A percentile compares a stretch with the other conserved stretches of the same genome.
Evolutionary conservation across 495 filamentous ascomycete genomes (phyloP).

Genomic region (Xylaria bambusicola): DNA sequence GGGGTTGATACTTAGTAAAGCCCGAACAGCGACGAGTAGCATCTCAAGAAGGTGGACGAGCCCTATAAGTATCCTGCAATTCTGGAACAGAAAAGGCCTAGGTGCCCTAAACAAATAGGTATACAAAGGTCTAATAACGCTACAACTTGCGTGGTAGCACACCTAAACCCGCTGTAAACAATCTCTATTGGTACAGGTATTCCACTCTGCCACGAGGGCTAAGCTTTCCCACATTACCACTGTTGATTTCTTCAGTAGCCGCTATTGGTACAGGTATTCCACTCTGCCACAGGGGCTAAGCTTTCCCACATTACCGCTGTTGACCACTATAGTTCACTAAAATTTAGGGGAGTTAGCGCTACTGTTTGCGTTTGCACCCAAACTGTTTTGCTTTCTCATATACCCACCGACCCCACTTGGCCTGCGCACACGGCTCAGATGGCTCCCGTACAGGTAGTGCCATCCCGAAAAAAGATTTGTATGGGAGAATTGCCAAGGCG

Average conservation of each 20-base stretch:
- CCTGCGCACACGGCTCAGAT: not conserved
- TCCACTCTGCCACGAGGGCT: too few species aligned
- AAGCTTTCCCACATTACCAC: too few species aligned
- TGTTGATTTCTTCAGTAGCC: too few species aligned
- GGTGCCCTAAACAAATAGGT: not conserved
- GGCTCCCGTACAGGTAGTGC: not conserved
- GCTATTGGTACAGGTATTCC: too few species aligned
- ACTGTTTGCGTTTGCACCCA: too few species aligned
- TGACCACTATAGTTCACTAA: too few species aligned
- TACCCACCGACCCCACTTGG: slow-evolving; percentile 8
- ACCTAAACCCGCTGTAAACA: not conserved
- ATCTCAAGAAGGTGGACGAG: not conserved
- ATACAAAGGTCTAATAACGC: not conserved
- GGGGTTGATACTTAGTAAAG: slow-evolving; percentile 17
- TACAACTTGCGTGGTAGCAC: not conserved
- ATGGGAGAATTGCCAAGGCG: too few species aligned
- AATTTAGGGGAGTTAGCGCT: too few species aligned
- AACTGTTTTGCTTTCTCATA: slow-evolving; percentile 1
- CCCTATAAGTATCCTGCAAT: slow-evolving; percentile 13
- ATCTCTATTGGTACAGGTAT: too few species aligned
- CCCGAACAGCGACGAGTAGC: slow-evolving; percentile 10
- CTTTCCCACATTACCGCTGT: too few species aligned
- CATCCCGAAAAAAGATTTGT: not conserved
- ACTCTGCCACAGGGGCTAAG: too few species aligned
- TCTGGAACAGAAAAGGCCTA: slow-evolving; percentile 4